Evolutionary conservation across 768 basidiomycete species (phyloP).

Genomic region (Hydnum rufescens): DNA sequence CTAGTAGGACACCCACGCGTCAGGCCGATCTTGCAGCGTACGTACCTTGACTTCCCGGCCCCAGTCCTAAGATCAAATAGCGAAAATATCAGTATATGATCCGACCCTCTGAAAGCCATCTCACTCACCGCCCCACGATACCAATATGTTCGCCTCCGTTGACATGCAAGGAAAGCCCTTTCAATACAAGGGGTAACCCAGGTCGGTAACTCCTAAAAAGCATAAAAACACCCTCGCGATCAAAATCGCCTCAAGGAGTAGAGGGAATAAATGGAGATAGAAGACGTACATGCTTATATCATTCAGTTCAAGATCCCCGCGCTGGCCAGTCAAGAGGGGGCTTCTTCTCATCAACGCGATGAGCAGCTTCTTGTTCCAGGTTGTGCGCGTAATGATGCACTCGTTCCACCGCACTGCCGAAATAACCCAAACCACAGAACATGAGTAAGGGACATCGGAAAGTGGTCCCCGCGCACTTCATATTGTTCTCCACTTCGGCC

Average conservation of each 20-base stretch:
- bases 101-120: no score
- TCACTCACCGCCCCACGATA: background rate
- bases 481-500: constrained; percentile 35
- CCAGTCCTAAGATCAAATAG: no score
- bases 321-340: constrained; percentile 45
- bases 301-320: constrained; percentile 40
- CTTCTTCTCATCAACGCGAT: constrained; percentile 35
- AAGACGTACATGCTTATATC: constrained; percentile 27
- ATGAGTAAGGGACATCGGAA: background rate
- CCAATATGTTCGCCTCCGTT: constrained; percentile 75
- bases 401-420: constrained; percentile 18
- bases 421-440: constrained; percentile 16
- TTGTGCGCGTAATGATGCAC: constrained; percentile 37
- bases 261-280: background rate
- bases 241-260: background rate
- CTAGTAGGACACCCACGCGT: background rate
- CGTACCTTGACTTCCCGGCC: constrained; percentile 53
- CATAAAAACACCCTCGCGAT: background rate
- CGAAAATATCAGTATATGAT: no score
- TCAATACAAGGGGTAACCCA: constrained; percentile 75
- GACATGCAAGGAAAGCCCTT: constrained; percentile 53
- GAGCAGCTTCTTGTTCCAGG: constrained; percentile 41
- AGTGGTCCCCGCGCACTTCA: background rate
- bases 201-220: constrained; percentile 26
- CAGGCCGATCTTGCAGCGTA: no score